phyloP scores from a whole-genome alignment of 495 filamentous ascomycete species.

The Annulohypoxylon maeteangense region DNA sequence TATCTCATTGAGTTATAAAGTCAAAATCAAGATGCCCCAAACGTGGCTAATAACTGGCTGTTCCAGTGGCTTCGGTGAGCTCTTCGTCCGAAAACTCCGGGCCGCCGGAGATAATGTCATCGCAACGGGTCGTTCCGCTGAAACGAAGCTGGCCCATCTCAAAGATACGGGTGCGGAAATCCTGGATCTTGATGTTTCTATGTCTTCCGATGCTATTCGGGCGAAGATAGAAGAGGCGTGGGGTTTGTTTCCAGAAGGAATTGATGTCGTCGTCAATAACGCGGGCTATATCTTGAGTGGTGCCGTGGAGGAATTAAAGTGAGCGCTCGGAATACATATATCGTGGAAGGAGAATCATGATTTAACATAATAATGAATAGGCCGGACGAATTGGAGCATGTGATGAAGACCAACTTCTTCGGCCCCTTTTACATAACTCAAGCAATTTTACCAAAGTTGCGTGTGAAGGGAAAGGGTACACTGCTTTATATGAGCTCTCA shows the following conservation, averaged over 20 bases:
- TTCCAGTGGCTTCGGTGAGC: conserved; percentile 57
- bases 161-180: conserved; percentile 52
- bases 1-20: neutral
- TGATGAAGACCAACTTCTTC: conserved; percentile 64
- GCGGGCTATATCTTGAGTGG: conserved; percentile 61
- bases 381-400: conserved; percentile 47
- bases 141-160: conserved; percentile 53
- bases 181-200: conserved; percentile 60
- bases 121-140: conserved; percentile 60
- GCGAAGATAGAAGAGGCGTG: conserved; percentile 49
- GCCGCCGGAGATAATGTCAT: conserved; percentile 64
- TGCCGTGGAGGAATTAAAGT: conserved; percentile 57
- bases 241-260: conserved; percentile 37
- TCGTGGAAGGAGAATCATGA: no score
- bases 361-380: conserved; percentile 14
- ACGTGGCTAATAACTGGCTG: conserved; percentile 57
- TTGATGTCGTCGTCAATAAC: conserved; percentile 68
- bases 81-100: conserved; percentile 54
- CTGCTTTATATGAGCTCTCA: conserved; percentile 63
- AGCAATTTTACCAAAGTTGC: conserved; percentile 58
- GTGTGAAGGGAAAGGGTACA: conserved; percentile 59
- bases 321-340: conserved; percentile 37
- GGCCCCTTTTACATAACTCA: conserved; percentile 58
- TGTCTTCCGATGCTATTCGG: conserved; percentile 50
- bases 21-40: conserved; percentile 16